Conservation (phyloP, 495 filamentous ascomycete genomes). For the Tuber umbilicatum region DNA sequence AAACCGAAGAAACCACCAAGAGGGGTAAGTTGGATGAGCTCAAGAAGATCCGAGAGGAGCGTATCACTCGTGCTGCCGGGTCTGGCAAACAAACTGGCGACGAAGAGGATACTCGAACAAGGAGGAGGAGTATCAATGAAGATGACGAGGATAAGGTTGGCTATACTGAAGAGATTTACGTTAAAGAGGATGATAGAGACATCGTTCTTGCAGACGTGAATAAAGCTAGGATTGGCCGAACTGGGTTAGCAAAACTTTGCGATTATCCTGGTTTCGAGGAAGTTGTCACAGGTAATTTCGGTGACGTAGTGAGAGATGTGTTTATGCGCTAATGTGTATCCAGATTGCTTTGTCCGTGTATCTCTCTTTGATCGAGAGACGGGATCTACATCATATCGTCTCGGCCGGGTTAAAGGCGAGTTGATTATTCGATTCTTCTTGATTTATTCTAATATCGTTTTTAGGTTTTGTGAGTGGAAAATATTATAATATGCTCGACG, state of each 20-base stretch:
- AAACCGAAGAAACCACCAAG: slow-evolving; percentile 55
- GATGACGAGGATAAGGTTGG: slow-evolving; percentile 69
- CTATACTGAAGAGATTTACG: slow-evolving; percentile 58
- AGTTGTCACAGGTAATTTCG: slow-evolving; percentile 53
- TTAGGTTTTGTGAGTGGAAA: slow-evolving; percentile 68
- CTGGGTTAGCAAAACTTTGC: slow-evolving; percentile 74
- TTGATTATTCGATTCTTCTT: slow-evolving; percentile 7
- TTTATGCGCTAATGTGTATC: slow-evolving; percentile 10
- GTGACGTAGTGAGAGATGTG: not conserved
- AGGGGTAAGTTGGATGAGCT: slow-evolving; percentile 70
- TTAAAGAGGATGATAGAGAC: slow-evolving; percentile 42
- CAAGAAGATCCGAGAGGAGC: slow-evolving; percentile 61
- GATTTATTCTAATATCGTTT: slow-evolving; percentile 42
- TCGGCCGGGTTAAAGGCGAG: slow-evolving; percentile 78
- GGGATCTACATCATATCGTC: slow-evolving; percentile 67
- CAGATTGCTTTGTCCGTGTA: slow-evolving; percentile 70
- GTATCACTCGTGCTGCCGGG: slow-evolving; percentile 71
- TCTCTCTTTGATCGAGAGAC: slow-evolving; percentile 67
- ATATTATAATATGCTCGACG: slow-evolving; percentile 68
- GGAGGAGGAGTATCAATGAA: slow-evolving; percentile 64
- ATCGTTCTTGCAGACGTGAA: slow-evolving; percentile 70
- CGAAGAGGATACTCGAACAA: slow-evolving; percentile 76
- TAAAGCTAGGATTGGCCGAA: slow-evolving; percentile 70
- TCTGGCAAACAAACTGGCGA: slow-evolving; percentile 71
- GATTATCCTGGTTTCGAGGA: slow-evolving; percentile 85